These are phyloP conservation scores for Trifolium dubium DNA, from an alignment of 306 rosid species.

Conservation along the genomic window DNA sequence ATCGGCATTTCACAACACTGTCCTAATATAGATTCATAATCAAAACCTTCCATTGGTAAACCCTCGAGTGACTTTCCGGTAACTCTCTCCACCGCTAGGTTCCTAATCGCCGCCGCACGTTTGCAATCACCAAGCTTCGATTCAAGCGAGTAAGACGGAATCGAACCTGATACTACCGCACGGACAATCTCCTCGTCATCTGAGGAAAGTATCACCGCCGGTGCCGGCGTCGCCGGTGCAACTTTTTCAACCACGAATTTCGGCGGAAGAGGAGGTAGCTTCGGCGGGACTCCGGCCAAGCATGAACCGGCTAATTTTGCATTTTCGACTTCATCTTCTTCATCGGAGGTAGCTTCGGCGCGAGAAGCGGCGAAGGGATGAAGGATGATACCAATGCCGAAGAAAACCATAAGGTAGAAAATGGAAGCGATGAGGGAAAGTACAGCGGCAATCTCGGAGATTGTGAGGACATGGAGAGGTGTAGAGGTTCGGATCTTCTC, in stretches of 20 bases:
- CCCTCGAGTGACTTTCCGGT: constrained; percentile 61
- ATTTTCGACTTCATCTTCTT: constrained; percentile 49
- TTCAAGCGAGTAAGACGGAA: constrained; percentile 76
- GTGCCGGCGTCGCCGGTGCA: background rate
- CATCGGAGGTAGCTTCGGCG: constrained; percentile 52
- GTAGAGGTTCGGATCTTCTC: constrained; percentile 85
- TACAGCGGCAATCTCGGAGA: constrained; percentile 68
- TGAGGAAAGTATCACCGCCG: constrained; percentile 4
- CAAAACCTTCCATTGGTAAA: constrained; percentile 72
- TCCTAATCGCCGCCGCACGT: constrained; percentile 71
- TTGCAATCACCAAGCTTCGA: constrained; percentile 68
- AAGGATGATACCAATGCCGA: constrained; percentile 78
- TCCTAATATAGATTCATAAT: constrained; percentile 77
- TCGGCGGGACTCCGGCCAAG: constrained; percentile 48
- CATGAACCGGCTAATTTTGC: constrained; percentile 52
- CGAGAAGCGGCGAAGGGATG: constrained; percentile 54
- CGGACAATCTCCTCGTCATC: constrained; percentile 67
- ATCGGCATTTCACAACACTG: constrained; percentile 98
- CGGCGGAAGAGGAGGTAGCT: constrained; percentile 40
- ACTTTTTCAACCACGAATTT: background rate
- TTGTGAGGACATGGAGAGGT: constrained; percentile 73
- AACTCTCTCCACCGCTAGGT: constrained; percentile 64
- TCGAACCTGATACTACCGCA: constrained; percentile 60
- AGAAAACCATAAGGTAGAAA: constrained; percentile 79
- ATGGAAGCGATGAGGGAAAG: constrained; percentile 71